phyloP scores from a whole-genome alignment of 1,284 basidiomycete genomes.

The Pisolithus thermaeus region DNA sequence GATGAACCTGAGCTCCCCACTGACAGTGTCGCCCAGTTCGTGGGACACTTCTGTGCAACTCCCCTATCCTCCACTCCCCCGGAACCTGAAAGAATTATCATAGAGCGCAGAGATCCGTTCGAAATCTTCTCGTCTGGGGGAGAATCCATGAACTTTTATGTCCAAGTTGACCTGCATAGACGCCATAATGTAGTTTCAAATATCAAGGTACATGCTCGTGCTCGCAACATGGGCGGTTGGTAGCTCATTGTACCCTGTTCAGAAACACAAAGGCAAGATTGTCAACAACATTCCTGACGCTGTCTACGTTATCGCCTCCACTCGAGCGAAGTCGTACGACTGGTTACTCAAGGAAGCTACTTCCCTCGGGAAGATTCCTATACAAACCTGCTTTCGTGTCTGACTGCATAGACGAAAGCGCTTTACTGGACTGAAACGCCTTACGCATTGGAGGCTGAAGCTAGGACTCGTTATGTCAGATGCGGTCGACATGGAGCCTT shows the following conservation, averaged over 20 bases:
- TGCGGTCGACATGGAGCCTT: slow-evolving; percentile 17
- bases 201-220: slow-evolving; percentile 45
- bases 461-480: slow-evolving; percentile 13
- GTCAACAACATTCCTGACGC: slow-evolving; percentile 45
- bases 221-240: neutral
- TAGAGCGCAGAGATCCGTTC: slow-evolving; percentile 17
- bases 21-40: slow-evolving; percentile 11
- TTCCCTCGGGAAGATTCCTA: slow-evolving; percentile 32
- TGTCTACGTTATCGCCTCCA: slow-evolving; percentile 52
- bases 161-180: slow-evolving; percentile 50
- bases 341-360: slow-evolving; percentile 36
- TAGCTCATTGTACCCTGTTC: slow-evolving; percentile 1
- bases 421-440: slow-evolving; percentile 41
- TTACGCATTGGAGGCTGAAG: slow-evolving; percentile 23
- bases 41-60: slow-evolving; percentile 4
- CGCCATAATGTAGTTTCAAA: slow-evolving; percentile 40
- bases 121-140: slow-evolving; percentile 23
- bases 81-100: slow-evolving; percentile 11
- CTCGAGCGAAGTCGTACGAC: slow-evolving; percentile 43
- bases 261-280: slow-evolving; percentile 63
- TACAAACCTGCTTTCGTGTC: slow-evolving; percentile 50
- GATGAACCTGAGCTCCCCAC: slow-evolving; percentile 12
- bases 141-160: slow-evolving; percentile 45
- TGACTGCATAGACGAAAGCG: slow-evolving; percentile 44
- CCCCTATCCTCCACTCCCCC: slow-evolving; percentile 10